phyloP scores from a whole-genome alignment of 306 rosid species.

The Lotus japonicus region DNA sequence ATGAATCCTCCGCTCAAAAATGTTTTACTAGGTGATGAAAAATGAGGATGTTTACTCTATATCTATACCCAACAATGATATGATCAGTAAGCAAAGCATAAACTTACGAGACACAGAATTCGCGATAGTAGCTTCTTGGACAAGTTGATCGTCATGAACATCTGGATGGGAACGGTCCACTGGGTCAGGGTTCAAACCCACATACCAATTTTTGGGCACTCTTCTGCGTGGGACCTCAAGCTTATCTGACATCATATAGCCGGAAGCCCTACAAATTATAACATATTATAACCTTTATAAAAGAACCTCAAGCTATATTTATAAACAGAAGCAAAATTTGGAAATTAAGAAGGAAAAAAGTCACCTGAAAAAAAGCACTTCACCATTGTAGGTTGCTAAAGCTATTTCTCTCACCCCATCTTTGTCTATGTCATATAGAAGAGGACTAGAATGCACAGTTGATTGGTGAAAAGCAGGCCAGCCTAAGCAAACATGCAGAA shows the following conservation, averaged over 20 bases:
- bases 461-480: constrained; percentile 99
- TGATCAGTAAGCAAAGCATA: neutral
- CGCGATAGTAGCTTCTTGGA: constrained; percentile 44
- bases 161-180: constrained; percentile 92
- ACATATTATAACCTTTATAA: constrained; percentile 7
- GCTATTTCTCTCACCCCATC: constrained; percentile 96
- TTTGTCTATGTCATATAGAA: constrained; percentile 92
- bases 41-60: too few species aligned
- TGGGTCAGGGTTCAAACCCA: constrained; percentile 60
- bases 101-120: constrained; percentile 53
- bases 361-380: constrained; percentile 95
- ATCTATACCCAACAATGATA: constrained; percentile 4
- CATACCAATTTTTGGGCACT: constrained; percentile 82
- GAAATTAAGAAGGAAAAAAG: constrained; percentile 1
- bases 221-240: constrained; percentile 79
- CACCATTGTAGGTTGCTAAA: constrained; percentile 96
- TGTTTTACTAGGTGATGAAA: too few species aligned
- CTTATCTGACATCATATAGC: constrained; percentile 93
- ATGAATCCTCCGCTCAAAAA: too few species aligned
- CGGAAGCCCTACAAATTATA: constrained; percentile 63
- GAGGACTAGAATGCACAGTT: constrained; percentile 94
- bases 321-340: neutral
- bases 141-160: constrained; percentile 70
- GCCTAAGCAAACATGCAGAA: constrained; percentile 51
- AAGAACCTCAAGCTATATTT: neutral